These are phyloP conservation scores for Lentinus polychrous DNA, from an alignment of 1,284 basidiomycete species.

Conservation along the genomic window DNA sequence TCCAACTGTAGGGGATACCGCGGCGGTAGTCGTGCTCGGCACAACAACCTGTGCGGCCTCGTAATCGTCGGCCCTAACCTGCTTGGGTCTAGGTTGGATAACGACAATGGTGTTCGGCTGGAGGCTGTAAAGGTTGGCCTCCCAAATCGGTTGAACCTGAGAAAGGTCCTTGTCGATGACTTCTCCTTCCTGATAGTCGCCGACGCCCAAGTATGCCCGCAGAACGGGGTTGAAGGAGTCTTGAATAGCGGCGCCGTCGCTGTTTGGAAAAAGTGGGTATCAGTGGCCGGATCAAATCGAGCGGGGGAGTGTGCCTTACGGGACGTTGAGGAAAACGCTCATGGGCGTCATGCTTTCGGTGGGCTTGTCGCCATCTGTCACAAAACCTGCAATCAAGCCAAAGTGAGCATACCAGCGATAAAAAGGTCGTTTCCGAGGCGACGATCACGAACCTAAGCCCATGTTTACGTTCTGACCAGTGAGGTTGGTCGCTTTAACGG, in stretches of 20 bases:
- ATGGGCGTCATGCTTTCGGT: slow-evolving; percentile 7
- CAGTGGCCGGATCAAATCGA: background rate
- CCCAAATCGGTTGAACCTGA: slow-evolving; percentile 1
- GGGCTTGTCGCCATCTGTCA: slow-evolving; percentile 3
- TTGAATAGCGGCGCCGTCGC: background rate
- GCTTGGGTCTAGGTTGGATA: no score
- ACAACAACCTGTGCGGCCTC: no score
- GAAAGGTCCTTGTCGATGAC: background rate
- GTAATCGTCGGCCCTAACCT: no score
- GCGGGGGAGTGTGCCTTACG: background rate
- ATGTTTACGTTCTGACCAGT: slow-evolving; percentile 5
- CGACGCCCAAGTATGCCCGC: slow-evolving; percentile 1
- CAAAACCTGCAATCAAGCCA: slow-evolving; percentile 7
- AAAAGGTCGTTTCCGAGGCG: background rate
- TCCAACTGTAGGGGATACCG: background rate
- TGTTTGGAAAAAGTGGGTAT: background rate
- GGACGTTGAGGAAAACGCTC: slow-evolving; percentile 6
- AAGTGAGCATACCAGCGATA: background rate
- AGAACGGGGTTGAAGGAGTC: background rate
- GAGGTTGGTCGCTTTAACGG: slow-evolving; percentile 3
- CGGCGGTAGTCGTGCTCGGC: background rate
- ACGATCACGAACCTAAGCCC: slow-evolving; percentile 7
- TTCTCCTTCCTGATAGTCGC: background rate
- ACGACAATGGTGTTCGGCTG: slow-evolving; percentile 1
- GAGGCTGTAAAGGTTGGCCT: slow-evolving; percentile 2